Evolutionary conservation across 1,284 basidiomycete genomes (phyloP), one percentile per base, ranked within the genome.

Genomic region (Gomphus bonarii): DNA sequence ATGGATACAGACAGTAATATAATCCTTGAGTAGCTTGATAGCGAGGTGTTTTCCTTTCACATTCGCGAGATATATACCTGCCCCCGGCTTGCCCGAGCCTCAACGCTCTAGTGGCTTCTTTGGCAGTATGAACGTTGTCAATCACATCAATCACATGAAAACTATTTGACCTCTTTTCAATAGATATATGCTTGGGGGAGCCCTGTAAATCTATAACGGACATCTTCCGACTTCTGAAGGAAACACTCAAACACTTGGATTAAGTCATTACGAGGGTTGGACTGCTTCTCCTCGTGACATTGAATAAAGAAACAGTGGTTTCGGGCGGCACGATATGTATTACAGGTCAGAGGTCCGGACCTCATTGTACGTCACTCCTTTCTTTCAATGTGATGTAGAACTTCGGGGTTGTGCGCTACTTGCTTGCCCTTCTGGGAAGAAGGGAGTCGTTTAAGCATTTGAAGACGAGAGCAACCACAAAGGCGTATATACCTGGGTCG

Each of bases 321-420:
- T 38, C 14, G n/a, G 38, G 38, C 33, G 33, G 33, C 11, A n/a
- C 38, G n/a, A 40, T 18, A n/a, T n/a, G 16, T 6, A 14, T 16
- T 40, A 40, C 38, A 40, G 14, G 38, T 18, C 14, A 40, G 38
- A 40, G n/a, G 16, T 16, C 28, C 40, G 25, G 11, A 16, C 22
- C 16, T 12, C 49, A 8, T 12, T 33, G 3, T 35, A 42, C 28
- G 5, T 54, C 30, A 30, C 40, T 30, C n/a, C 35, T 20, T 40
- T 40, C 20, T 33, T n/a, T 53, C 30, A 4, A 30, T 54, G 22
- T 54, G 35, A 46, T 48, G 25, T 22, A 48, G 20, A 33, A 22
- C 11, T 48, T 48, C 38, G 22, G 55, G 55, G 38, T 57, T 57
- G 36, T 57, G 55, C 9, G 55, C 18, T n/a, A 51, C 47, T 43